Conservation (phyloP, 108 stramenopile genomes). For the Craspedostauros australis region DNA sequence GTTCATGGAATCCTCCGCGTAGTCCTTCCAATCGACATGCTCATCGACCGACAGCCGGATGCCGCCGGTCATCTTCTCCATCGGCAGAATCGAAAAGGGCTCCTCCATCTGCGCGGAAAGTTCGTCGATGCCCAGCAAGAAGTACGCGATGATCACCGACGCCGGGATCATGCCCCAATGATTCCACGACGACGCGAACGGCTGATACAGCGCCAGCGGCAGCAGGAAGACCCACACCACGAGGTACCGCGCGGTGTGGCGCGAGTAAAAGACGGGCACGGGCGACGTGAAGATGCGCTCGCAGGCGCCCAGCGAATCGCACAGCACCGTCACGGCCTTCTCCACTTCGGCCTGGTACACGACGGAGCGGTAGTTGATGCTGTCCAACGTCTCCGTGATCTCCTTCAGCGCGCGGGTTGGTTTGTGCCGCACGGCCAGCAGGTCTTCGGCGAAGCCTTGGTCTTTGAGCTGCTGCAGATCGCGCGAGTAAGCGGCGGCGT, state of each 20-base stretch:
- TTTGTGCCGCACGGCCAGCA: constrained; percentile 24
- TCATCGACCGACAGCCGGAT: constrained; percentile 13
- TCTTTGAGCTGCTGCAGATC: background rate
- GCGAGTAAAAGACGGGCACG: constrained; percentile 52
- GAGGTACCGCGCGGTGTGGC: constrained; percentile 67
- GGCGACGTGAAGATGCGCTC: constrained; percentile 51
- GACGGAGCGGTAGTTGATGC: too few relatives aligned
- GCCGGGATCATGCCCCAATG: constrained; percentile 41
- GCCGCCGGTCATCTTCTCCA: constrained; percentile 34
- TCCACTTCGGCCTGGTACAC: constrained; percentile 43
- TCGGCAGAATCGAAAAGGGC: constrained; percentile 67
- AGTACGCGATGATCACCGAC: constrained; percentile 23
- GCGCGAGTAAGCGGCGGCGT: constrained; percentile 21
- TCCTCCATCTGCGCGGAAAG: constrained; percentile 70
- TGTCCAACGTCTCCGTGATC: constrained; percentile 28
- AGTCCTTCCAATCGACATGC: too few relatives aligned
- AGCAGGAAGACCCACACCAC: constrained; percentile 43
- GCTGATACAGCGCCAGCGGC: constrained; percentile 52
- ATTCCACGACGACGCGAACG: constrained; percentile 26
- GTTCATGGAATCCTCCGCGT: constrained; percentile 2
- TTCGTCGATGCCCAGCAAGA: constrained; percentile 70
- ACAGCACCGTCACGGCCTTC: constrained; percentile 32
- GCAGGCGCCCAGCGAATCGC: constrained; percentile 26
- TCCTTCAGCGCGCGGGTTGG: constrained; percentile 36
- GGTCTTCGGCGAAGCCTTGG: constrained; percentile 5